Conservation (phyloP, 768 basidiomycete genomes). For the Ephemerocybe angulata region DNA sequence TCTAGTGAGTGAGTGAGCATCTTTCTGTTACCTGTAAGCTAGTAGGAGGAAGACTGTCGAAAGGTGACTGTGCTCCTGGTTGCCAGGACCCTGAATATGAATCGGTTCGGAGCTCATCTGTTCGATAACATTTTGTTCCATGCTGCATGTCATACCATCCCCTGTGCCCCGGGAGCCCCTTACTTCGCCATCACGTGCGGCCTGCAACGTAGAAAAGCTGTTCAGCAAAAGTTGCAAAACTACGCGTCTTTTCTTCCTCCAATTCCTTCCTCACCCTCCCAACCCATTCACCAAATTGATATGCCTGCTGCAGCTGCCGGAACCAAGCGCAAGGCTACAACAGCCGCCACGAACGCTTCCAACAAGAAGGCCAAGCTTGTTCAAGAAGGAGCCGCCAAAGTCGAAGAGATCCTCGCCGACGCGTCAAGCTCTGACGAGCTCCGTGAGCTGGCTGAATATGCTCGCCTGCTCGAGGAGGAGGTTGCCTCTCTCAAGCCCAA, state of each 20-base stretch:
- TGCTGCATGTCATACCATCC: too few species aligned
- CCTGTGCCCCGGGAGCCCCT: too few species aligned
- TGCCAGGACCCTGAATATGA: too few species aligned
- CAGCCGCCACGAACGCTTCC: constrained; percentile 19
- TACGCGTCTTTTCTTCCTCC: too few species aligned
- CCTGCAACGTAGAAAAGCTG: too few species aligned
- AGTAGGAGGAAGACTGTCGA: too few species aligned
- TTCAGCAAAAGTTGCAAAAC: too few species aligned
- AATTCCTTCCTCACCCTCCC: neutral
- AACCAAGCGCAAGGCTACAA: constrained; percentile 31
- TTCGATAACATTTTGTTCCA: too few species aligned
- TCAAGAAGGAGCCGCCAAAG: constrained; percentile 12
- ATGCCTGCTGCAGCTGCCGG: constrained; percentile 18
- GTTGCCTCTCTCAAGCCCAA: constrained; percentile 22
- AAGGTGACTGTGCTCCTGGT: too few species aligned
- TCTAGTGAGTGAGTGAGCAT: too few species aligned
- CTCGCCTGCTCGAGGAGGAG: constrained; percentile 26
- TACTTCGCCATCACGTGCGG: constrained; percentile 1
- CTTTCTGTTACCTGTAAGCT: too few species aligned
- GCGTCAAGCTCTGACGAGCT: constrained; percentile 27
- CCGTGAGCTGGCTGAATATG: constrained; percentile 18
- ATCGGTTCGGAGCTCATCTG: too few species aligned
- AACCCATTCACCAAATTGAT: neutral
- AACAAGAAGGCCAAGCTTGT: constrained; percentile 31
- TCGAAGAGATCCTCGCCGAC: constrained; percentile 37